These are phyloP conservation scores for Phytophthora constricta DNA, from an alignment of 352 stramenopile species.

Conservation along the genomic window DNA sequence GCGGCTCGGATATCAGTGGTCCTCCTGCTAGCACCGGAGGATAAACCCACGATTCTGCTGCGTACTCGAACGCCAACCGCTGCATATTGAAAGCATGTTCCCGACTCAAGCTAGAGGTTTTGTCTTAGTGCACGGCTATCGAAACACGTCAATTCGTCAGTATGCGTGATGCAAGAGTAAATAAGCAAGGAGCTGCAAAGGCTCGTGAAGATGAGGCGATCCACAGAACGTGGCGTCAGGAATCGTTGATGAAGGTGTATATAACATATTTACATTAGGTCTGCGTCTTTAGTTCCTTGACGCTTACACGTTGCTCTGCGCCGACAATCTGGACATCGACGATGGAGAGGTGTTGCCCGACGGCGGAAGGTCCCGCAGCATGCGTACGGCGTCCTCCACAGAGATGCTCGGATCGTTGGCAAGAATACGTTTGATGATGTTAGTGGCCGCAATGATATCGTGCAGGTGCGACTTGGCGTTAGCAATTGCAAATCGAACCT, in stretches of 20 bases:
- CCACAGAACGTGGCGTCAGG: too few species aligned
- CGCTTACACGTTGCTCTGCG: constrained; percentile 22
- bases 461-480: constrained; percentile 53
- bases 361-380: constrained; percentile 26
- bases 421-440: constrained; percentile 55
- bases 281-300: too few species aligned
- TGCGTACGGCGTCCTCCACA: constrained; percentile 42
- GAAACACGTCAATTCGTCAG: too few species aligned
- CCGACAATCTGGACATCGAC: constrained; percentile 24
- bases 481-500: constrained; percentile 49
- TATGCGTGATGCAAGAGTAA: too few species aligned
- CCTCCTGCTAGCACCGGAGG: constrained; percentile 5
- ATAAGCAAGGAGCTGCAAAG: too few species aligned
- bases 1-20: constrained; percentile 32
- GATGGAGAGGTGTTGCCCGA: constrained; percentile 32
- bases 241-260: too few species aligned
- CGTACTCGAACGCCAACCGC: too few species aligned
- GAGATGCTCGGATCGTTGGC: constrained; percentile 35
- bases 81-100: too few species aligned
- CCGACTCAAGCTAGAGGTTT: too few species aligned
- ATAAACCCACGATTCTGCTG: background rate
- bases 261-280: too few species aligned
- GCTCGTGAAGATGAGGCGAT: too few species aligned
- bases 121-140: too few species aligned
- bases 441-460: constrained; percentile 53